These are phyloP conservation scores for Sphagnum tenellum DNA, from an alignment of 225 moss, liverwort and hornwort genomes.

Conservation along the genomic window DNA sequence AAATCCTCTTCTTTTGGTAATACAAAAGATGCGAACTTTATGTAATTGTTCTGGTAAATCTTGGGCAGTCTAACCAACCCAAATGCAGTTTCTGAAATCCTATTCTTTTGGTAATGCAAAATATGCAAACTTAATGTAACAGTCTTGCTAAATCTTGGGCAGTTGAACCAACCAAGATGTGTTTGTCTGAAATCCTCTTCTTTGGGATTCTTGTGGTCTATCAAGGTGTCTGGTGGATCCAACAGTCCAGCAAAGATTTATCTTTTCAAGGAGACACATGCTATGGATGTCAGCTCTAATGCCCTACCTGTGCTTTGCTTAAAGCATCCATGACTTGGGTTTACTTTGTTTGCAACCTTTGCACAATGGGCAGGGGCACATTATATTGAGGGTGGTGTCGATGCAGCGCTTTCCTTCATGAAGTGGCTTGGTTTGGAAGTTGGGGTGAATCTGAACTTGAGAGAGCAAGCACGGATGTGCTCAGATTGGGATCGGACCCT, in stretches of 20 bases:
- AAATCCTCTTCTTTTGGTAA: constrained; percentile 2
- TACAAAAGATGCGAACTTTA: not conserved
- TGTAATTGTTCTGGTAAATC: not conserved
- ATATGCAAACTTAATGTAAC: not conserved
- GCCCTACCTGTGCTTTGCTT: too few species aligned
- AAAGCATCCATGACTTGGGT: too few species aligned
- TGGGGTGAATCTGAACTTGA: constrained; percentile 37
- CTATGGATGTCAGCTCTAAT: too few species aligned
- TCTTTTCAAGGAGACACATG: too few species aligned
- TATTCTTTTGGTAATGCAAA: constrained; percentile 18
- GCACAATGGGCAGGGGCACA: constrained; percentile 36
- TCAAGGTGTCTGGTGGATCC: too few species aligned
- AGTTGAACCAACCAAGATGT: too few species aligned
- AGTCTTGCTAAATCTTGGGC: not conserved
- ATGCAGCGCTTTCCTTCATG: constrained; percentile 67
- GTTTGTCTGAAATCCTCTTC: too few species aligned
- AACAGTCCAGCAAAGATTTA: too few species aligned
- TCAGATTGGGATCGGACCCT: constrained; percentile 37
- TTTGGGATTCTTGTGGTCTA: too few species aligned
- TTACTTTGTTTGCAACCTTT: too few species aligned
- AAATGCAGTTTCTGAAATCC: too few species aligned
- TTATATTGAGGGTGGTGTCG: constrained; percentile 62
- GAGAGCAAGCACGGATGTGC: constrained; percentile 45
- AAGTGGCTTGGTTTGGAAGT: constrained; percentile 72
- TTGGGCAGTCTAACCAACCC: not conserved